Base-by-base conservation (phyloP, 2,329 filamentous ascomycete species). In the Fusarium mangiferae region DNA sequence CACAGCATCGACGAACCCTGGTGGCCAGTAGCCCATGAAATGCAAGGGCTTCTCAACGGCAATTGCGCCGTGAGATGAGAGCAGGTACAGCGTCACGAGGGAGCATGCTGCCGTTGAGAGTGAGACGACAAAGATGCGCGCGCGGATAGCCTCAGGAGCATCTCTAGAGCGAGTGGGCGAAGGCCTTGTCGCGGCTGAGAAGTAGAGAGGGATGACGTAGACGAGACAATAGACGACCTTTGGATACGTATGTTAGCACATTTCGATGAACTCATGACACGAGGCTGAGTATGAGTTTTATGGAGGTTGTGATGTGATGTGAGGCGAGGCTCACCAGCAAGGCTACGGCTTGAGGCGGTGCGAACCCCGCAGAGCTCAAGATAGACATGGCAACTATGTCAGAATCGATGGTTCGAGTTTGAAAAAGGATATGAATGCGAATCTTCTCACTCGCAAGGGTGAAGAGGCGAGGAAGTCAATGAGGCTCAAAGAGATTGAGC, bases 161-260 rank as follows among this genome's bases (percentile, higher is more conserved):
- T 98, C 95, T 80, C 96, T 91, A 69, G 93, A 94, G 35, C 97
- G 89, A 62, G 88, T 90, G 33, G 90, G 88, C 13, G 94, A 96
- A 12, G 95, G 95, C 59, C 95, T 90, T 10, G 96, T 97, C 26
- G 90, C 88, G 8, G 90, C 83, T 26, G 92, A 96, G 72, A 96
- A 87, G 85, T 99, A 98, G 83, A 98, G 94, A 30, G 96, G 96
- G 7, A 93, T 85, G 77, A 99, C 94, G 84, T 98, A 99, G 84
- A 94, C 84, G 76, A 95, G 82, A n/a, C 94, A 97, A 83, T 97
- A 97, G 70, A 91, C 83, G 71, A 95, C 84, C 94, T 80, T 46
- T 59, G 54, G 36, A 57, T 44, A 54, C 56, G 45, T 44, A 35
- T 57, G 59, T 75, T 46, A 73, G 58, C 48, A 45, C 41, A 55